A percentile compares a stretch with the other conserved stretches of the same genome.
Evolutionary conservation across 352 stramenopile genomes (phyloP).

Genomic region (Pythium dissotocum): DNA sequence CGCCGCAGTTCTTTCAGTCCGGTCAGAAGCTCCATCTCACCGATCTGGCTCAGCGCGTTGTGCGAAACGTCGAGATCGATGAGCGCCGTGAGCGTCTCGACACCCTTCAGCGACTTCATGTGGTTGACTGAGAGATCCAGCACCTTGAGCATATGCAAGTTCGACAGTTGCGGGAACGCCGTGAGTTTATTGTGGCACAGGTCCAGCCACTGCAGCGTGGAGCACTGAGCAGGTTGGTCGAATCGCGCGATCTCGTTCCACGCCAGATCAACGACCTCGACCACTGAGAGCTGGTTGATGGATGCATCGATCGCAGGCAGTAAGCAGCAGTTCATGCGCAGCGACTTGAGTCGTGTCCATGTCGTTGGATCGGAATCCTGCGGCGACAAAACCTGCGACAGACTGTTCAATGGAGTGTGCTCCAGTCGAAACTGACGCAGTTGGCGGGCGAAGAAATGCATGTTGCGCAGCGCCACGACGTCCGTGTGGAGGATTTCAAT

Average conservation of each 20-base stretch:
- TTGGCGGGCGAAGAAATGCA: conserved; percentile 73
- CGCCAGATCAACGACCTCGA: conserved; percentile 59
- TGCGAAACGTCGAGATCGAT: conserved; percentile 71
- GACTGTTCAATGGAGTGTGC: conserved; percentile 48
- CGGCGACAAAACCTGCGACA: conserved; percentile 51
- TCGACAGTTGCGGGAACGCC: conserved; percentile 42
- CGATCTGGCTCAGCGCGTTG: conserved; percentile 59
- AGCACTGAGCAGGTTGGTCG: conserved; percentile 28
- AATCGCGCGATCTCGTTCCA: conserved; percentile 71
- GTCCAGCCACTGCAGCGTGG: conserved; percentile 49
- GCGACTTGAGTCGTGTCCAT: conserved; percentile 52
- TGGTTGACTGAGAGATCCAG: conserved; percentile 75
- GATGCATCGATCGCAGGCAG: conserved; percentile 52
- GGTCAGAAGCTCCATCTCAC: conserved; percentile 54
- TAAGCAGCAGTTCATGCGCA: conserved; percentile 73
- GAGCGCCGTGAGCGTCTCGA: conserved; percentile 45
- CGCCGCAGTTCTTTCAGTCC: conserved; percentile 39
- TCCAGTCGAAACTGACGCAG: conserved; percentile 69
- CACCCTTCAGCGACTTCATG: conserved; percentile 52
- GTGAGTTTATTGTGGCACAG: conserved; percentile 73
- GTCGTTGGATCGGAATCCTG: neutral
- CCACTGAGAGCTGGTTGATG: conserved; percentile 46
- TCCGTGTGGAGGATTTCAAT: conserved; percentile 67
- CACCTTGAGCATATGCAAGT: conserved; percentile 39
- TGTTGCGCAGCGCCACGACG: conserved; percentile 38